Conservation (phyloP, 2,329 filamentous ascomycete genomes). For the Xylariomycetidae sp. region DNA sequence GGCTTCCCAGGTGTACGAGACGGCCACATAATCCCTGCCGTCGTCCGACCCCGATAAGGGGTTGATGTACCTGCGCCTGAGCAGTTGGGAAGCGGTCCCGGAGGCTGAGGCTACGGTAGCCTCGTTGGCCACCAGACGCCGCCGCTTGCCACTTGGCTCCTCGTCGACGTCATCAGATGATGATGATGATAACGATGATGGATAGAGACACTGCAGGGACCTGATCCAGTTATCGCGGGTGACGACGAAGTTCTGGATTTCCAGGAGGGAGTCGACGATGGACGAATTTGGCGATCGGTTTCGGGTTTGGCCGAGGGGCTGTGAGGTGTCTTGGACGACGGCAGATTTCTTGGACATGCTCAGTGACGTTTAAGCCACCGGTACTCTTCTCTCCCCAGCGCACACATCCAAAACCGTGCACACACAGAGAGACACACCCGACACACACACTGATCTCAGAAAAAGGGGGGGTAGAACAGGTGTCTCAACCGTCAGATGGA, state of each 20-base stretch:
- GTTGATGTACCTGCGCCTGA: conserved; percentile 19
- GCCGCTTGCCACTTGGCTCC: conserved; percentile 21
- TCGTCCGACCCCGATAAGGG: conserved; percentile 14
- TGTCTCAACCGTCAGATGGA: not conserved
- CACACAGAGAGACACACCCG: not conserved
- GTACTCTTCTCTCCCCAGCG: no score
- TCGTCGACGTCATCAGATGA: conserved; percentile 12
- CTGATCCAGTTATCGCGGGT: conserved; percentile 23
- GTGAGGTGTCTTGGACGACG: conserved; percentile 23
- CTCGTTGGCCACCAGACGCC: conserved; percentile 15
- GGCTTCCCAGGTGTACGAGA: conserved; percentile 24
- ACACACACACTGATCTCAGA: no score
- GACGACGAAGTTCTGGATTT: conserved; percentile 16
- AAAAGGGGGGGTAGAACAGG: not conserved
- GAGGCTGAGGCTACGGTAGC: conserved; percentile 13
- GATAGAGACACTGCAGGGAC: conserved; percentile 23
- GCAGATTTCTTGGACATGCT: conserved; percentile 25
- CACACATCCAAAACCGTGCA: not conserved
- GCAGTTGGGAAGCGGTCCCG: conserved; percentile 8
- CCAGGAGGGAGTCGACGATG: conserved; percentile 20
- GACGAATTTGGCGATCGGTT: conserved; percentile 12
- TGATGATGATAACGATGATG: no score
- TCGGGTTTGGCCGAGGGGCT: conserved; percentile 23
- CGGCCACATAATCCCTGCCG: conserved; percentile 21
- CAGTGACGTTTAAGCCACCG: conserved; percentile 7